Conservation (phyloP, 2,329 filamentous ascomycete species). For the Fonsecaea erecta region DNA sequence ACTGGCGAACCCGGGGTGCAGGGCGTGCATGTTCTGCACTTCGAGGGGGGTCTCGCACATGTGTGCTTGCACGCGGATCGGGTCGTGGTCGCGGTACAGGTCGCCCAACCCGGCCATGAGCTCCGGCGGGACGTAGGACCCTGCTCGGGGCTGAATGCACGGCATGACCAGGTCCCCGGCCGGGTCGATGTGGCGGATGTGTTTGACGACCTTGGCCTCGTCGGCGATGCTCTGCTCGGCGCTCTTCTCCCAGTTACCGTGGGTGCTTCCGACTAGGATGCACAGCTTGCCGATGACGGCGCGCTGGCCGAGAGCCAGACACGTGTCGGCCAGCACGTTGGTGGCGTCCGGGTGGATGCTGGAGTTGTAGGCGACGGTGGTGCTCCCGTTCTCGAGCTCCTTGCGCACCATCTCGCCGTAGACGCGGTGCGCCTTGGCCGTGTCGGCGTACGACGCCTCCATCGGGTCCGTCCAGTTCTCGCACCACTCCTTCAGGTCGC, state of each 20-base stretch:
- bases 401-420: conserved; percentile 61
- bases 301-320: conserved; percentile 59
- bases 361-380: conserved; percentile 66
- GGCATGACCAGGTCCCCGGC: conserved; percentile 50
- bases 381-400: conserved; percentile 66
- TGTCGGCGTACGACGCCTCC: conserved; percentile 64
- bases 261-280: conserved; percentile 64
- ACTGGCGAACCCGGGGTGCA: conserved; percentile 60
- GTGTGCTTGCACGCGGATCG: conserved; percentile 65
- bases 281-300: conserved; percentile 42
- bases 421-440: conserved; percentile 56
- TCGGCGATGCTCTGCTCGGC: conserved; percentile 32
- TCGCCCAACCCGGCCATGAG: conserved; percentile 60
- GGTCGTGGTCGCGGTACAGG: conserved; percentile 52
- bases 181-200: conserved; percentile 53
- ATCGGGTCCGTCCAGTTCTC: conserved; percentile 67
- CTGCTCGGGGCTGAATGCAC: conserved; percentile 61
- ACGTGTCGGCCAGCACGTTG: conserved; percentile 61
- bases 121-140: conserved; percentile 60
- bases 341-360: conserved; percentile 63
- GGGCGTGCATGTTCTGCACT: conserved; percentile 54
- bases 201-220: conserved; percentile 41
- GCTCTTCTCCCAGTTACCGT: conserved; percentile 58
- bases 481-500: conserved; percentile 62
- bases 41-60: conserved; percentile 67